These are phyloP conservation scores for Cordyceps militaris DNA, from an alignment of 2,329 filamentous ascomycete genomes.

Conservation along the genomic window DNA sequence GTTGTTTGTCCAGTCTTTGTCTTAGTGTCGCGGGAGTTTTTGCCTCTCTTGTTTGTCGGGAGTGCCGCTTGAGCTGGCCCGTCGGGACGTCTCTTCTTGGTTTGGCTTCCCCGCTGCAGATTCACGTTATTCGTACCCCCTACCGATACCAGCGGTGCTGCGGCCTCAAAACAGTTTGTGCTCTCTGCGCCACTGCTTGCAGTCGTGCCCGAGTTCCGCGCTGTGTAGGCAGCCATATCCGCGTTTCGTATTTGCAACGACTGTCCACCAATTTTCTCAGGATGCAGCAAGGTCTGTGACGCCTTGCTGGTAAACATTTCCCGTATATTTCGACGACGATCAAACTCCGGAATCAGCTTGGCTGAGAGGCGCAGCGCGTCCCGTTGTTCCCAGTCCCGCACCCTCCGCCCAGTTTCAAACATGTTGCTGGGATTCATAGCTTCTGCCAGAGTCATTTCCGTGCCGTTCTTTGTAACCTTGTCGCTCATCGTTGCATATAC, in stretches of 20 bases:
- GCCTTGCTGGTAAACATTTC: constrained; percentile 74
- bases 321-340: constrained; percentile 74
- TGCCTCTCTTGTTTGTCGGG: constrained; percentile 33
- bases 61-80: constrained; percentile 14
- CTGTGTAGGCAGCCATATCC: background rate
- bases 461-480: constrained; percentile 43
- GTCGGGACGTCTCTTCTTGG: constrained; percentile 24
- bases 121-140: no score
- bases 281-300: constrained; percentile 24
- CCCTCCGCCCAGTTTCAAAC: constrained; percentile 60
- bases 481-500: constrained; percentile 73
- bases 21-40: constrained; percentile 22
- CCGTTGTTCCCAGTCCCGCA: constrained; percentile 58
- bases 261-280: background rate
- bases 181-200: background rate
- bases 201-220: background rate
- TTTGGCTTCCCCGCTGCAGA: background rate
- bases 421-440: constrained; percentile 70
- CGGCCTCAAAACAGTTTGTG: background rate
- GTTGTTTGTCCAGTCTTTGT: constrained; percentile 42
- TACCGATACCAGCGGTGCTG: background rate
- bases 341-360: constrained; percentile 80
- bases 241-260: background rate
- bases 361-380: constrained; percentile 70
- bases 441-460: constrained; percentile 54